Conservation (phyloP, 2,329 filamentous ascomycete species). For the Penicillium expansum region DNA sequence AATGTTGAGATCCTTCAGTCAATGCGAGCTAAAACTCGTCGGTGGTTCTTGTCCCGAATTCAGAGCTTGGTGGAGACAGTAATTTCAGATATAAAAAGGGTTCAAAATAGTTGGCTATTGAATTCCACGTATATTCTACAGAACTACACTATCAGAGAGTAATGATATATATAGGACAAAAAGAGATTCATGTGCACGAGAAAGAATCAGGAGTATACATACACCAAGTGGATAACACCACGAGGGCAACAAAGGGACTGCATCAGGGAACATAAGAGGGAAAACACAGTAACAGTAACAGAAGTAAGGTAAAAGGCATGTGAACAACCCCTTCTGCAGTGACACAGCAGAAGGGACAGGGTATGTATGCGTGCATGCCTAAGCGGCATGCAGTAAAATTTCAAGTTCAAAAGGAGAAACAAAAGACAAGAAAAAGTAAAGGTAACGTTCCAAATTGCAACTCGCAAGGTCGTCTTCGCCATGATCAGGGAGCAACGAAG, state of each 20-base stretch:
- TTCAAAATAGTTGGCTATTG: neutral
- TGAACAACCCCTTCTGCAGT: slow-evolving; percentile 1
- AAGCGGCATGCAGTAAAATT: slow-evolving; percentile 1
- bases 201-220: slow-evolving; percentile 9
- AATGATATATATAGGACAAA: neutral
- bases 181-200: slow-evolving; percentile 9
- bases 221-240: slow-evolving; percentile 5
- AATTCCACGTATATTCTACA: neutral
- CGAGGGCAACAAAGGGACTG: slow-evolving; percentile 3
- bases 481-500: neutral
- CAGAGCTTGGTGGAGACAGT: neutral
- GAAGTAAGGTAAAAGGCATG: neutral
- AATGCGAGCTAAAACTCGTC: neutral
- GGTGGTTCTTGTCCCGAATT: slow-evolving; percentile 5
- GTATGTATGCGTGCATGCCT: slow-evolving; percentile 9
- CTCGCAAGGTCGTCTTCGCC: slow-evolving; percentile 2
- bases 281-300: neutral
- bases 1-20: neutral
- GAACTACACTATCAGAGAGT: neutral
- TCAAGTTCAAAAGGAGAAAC: neutral
- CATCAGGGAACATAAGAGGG: slow-evolving; percentile 6
- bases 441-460: neutral
- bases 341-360: slow-evolving; percentile 3
- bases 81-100: neutral
- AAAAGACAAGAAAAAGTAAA: neutral